These are phyloP conservation scores for Boletus edulis DNA, from an alignment of 768 basidiomycete genomes.

Conservation along the genomic window DNA sequence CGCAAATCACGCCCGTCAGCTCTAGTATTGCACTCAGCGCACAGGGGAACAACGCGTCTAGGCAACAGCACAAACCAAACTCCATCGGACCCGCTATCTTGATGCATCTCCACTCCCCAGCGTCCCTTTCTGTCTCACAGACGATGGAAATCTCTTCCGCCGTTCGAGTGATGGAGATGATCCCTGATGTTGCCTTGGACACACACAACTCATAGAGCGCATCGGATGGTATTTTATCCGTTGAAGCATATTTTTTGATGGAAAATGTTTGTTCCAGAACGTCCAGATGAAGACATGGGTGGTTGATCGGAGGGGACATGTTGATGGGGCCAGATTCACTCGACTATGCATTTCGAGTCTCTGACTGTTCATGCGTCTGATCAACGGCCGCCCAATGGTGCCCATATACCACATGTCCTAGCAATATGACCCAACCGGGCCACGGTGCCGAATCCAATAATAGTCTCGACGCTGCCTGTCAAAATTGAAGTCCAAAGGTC, in stretches of 20 bases:
- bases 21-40: conserved; percentile 31
- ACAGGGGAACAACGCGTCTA: not conserved
- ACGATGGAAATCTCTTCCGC: conserved; percentile 61
- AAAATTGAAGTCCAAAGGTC: not conserved
- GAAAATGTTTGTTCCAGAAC: conserved; percentile 45
- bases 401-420: not conserved
- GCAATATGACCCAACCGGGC: not conserved
- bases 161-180: conserved; percentile 60
- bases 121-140: conserved; percentile 40
- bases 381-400: not conserved
- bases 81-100: conserved; percentile 68
- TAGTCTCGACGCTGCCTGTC: not conserved
- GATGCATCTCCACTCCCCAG: conserved; percentile 54
- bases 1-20: conserved; percentile 55
- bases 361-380: not conserved
- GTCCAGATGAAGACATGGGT: conserved; percentile 47
- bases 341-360: too few species aligned
- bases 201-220: conserved; percentile 26
- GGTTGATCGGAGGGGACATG: conserved; percentile 45
- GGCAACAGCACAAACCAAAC: conserved; percentile 41
- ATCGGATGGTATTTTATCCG: conserved; percentile 33
- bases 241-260: conserved; percentile 38
- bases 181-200: conserved; percentile 28
- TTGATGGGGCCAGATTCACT: not conserved
- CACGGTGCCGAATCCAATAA: not conserved